Percentiles rank a stretch among this genome's conserved stretches.
phyloP scores from a whole-genome alignment of 306 rosid genomes.

The Bauhinia variegata region DNA sequence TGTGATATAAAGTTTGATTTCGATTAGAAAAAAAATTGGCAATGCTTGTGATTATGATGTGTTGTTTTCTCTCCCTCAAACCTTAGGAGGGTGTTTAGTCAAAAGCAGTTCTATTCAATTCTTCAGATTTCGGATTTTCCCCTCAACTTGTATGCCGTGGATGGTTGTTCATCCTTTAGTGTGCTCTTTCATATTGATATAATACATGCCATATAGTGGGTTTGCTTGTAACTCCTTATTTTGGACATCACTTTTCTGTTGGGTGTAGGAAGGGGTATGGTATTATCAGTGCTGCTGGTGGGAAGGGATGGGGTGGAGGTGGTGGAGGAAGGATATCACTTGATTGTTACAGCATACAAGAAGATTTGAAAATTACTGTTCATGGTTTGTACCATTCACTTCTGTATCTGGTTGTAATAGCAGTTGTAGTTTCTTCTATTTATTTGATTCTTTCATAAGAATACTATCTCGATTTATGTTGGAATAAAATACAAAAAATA shows the following conservation, averaged over 20 bases:
- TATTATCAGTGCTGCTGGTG: slow-evolving; percentile 93
- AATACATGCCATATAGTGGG: slow-evolving; percentile 15
- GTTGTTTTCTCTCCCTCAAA: no score
- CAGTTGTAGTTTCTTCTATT: slow-evolving; percentile 19
- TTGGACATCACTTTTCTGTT: slow-evolving; percentile 32
- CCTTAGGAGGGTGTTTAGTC: no score
- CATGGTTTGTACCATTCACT: slow-evolving; percentile 83
- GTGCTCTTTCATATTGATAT: background rate
- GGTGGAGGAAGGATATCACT: slow-evolving; percentile 99
- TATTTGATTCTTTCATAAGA: slow-evolving; percentile 36
- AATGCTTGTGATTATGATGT: no score
- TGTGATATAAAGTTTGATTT: no score
- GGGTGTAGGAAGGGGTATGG: slow-evolving; percentile 89
- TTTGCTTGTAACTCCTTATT: slow-evolving; percentile 32
- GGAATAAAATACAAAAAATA: slow-evolving; percentile 17
- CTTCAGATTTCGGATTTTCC: no score
- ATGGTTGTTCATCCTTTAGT: no score
- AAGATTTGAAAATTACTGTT: slow-evolving; percentile 79
- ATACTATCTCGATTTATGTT: slow-evolving; percentile 36
- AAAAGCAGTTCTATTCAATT: no score
- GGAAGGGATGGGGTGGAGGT: slow-evolving; percentile 98
- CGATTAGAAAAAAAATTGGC: no score
- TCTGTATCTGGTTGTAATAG: slow-evolving; percentile 36
- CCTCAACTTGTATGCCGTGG: no score
- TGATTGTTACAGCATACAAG: slow-evolving; percentile 96